Base-by-base conservation (phyloP, 106 monocot species). In the Vanilla planifolia region DNA sequence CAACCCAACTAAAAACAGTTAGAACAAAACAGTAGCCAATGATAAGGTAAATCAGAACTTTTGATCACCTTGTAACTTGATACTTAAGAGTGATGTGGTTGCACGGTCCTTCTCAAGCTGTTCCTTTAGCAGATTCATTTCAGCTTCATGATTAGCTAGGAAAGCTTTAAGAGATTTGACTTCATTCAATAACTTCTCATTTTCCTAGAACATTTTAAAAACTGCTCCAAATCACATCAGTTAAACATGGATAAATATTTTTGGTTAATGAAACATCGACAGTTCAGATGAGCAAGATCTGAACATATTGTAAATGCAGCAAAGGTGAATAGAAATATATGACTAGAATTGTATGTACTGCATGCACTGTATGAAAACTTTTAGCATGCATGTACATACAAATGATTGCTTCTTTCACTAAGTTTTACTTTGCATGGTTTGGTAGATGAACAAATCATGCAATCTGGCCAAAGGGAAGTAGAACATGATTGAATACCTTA, bases 111-210 rank as follows among this genome's bases (percentile, higher is more conserved):
- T 71, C 8, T 77, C 69, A 11, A 83, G 79, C 64, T 71, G 73
- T 59, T 52, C 59, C 59, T 56, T 83, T 16, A 88, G 36, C 65
- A 77, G 62, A 41, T 68, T 74, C 35, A 83, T 74, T 61, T 88
- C 80, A 70, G 69, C 69, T 32, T 83, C 74, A 45, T 73, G 73
- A 48, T 17, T 70, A 63, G 67, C 69, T 39, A 67, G 68, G 55
- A 51, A 7, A 17, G 55, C 62, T 23, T 43, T 51, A 47, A 77
- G 36, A 50, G 55, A 70, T 70, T 53, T 69, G 39, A 56, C 75
- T 70, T 80, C 80, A 39, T 80, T 73, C 37, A 73, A 34, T 28
- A 77, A 37, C 40, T 50, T 51, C 59, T 52, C 36, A 60, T 57
- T 19, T 40, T 71, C 80, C 85, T 85, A 74, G 41, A 53, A 26